A percentile compares a stretch with the other conserved stretches of the same genome.
phyloP scores from a whole-genome alignment of 176 grass and related monocot genomes.

The Poa annua region DNA sequence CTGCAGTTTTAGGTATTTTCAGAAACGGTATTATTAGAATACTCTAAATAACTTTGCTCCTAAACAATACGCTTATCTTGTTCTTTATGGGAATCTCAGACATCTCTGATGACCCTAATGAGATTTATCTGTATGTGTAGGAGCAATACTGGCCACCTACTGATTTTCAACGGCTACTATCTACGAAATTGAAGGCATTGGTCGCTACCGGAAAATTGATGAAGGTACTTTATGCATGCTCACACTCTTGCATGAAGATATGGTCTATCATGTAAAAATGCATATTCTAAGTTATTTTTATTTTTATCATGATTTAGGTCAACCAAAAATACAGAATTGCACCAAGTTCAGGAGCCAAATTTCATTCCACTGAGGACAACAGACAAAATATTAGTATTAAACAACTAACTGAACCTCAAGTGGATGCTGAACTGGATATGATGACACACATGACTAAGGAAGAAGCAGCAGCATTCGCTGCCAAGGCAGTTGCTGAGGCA shows the following conservation, averaged over 20 bases:
- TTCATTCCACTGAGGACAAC: conserved; percentile 40
- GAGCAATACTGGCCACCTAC: conserved; percentile 67
- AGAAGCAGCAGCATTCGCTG: conserved; percentile 81
- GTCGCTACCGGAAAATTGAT: conserved; percentile 67
- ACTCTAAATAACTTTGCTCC: no score
- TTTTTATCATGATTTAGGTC: conserved; percentile 56
- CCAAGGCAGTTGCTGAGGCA: conserved; percentile 86
- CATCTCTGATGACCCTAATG: conserved; percentile 27
- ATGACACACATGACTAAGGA: conserved; percentile 64
- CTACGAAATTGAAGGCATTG: conserved; percentile 71
- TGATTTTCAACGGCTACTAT: conserved; percentile 77
- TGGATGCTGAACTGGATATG: conserved; percentile 61
- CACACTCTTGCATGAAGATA: background rate
- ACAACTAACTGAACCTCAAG: conserved; percentile 54
- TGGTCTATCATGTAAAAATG: background rate
- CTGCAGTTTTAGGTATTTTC: no score
- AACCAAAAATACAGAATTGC: conserved; percentile 82
- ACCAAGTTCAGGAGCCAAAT: conserved; percentile 49
- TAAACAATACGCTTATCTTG: background rate
- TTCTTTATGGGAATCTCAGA: conserved; percentile 20
- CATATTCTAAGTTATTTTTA: conserved; percentile 11
- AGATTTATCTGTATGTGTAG: conserved; percentile 52
- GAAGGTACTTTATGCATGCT: conserved; percentile 54
- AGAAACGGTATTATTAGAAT: no score
- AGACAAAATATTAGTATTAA: conserved; percentile 54